Evolutionary conservation across 176 grass and related monocot genomes (phyloP).

Genomic region (Phoenix dactylifera): DNA sequence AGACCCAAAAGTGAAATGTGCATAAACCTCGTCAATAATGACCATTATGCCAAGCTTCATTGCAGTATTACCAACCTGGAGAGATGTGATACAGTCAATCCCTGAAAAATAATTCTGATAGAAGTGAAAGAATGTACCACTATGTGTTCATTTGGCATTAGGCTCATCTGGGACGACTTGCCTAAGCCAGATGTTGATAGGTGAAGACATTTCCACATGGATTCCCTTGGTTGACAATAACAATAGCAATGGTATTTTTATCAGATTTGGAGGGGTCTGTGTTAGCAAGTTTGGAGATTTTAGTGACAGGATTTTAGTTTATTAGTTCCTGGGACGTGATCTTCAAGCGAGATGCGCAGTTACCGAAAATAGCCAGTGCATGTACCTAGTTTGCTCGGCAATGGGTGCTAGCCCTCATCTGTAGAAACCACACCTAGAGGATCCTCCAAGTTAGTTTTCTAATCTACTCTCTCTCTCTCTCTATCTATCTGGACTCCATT

Average conservation of each 20-base stretch:
- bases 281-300: too few species aligned
- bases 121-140: not conserved
- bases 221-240: conserved; percentile 65
- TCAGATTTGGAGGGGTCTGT: conserved; percentile 8
- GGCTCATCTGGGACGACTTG: conserved; percentile 4
- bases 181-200: conserved; percentile 51
- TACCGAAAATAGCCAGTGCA: too few species aligned
- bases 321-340: too few species aligned
- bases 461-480: too few species aligned
- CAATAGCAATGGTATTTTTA: conserved; percentile 64
- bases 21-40: conserved; percentile 73
- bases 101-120: not conserved
- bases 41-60: conserved; percentile 53
- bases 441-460: too few species aligned
- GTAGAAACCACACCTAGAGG: too few species aligned
- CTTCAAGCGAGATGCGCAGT: too few species aligned
- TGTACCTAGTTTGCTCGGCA: too few species aligned
- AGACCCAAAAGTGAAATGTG: conserved; percentile 51
- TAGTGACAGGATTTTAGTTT: too few species aligned
- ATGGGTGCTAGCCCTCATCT: too few species aligned
- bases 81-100: not conserved
- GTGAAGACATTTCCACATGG: conserved; percentile 83
- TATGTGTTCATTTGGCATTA: too few species aligned
- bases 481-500: too few species aligned
- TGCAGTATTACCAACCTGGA: conserved; percentile 57